Base-by-base conservation (phyloP, 2,329 filamentous ascomycete species). In the Ophidiomyces ophidiicola region DNA sequence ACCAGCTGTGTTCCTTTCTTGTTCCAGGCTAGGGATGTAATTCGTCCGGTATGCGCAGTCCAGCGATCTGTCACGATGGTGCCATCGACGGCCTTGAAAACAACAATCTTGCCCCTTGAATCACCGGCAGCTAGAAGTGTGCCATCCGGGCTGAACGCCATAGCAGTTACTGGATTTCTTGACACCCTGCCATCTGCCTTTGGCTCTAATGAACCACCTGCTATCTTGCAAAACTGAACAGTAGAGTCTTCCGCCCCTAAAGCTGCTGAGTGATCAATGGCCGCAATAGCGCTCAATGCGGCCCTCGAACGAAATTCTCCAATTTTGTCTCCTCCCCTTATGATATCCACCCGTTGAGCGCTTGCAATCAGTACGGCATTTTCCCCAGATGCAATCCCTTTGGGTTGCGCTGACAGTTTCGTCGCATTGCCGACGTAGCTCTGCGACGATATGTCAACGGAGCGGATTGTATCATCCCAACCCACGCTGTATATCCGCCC, bases 401-500 rank as follows among this genome's bases (percentile, higher is more conserved):
- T 88, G 2, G 90, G 90, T 54, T 96, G 90, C 12, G 78, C 80
- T 2, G 74, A 69, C 14, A 93, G 71, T 54, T 81, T 79, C 21
- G 71, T 63, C 1, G 75, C 68, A 35, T 71, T 69, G 40, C 82
- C 84, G 4, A 78, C 70, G 58, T 92, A 94, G 0, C 78, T 82
- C 52, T 76, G 80, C 37, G 79, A 75, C 1, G 76, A 71, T 43
- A 80, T 71, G 48, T 93, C 86, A 24, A 92, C 71, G 30, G 74
- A 80, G 46, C 86, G 80, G 24, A 96, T 68, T 1, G 80, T 85
- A 58, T 98, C 90, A 55, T 98, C 90, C 90, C 88, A 98, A 46
- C 80, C 87, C 38, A 88, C 82, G 53, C 80, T 88, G 63, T 83
- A 87, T n/a, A 85, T 74, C 48, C 76, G 72, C 23, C 76, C 61